phyloP scores from a whole-genome alignment of 108 stramenopile genomes.

The Bacterosira constricta region DNA sequence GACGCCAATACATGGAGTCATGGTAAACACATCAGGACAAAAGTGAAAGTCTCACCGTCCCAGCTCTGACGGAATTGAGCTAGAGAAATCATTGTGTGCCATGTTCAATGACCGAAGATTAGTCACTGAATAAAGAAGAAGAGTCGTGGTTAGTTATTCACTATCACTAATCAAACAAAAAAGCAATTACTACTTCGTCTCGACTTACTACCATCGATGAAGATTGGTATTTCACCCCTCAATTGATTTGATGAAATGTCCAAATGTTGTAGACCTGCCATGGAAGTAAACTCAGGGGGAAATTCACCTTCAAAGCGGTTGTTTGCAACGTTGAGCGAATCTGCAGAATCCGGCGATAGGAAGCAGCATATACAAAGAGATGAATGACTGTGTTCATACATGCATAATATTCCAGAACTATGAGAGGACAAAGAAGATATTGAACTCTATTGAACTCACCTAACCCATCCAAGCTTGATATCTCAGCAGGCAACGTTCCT shows the following conservation, averaged over 20 bases:
- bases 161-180: too few species aligned
- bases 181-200: too few species aligned
- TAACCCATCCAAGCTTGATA: slow-evolving; percentile 43
- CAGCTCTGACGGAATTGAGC: slow-evolving; percentile 62
- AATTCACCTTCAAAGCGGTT: slow-evolving; percentile 38
- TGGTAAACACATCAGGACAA: too few species aligned
- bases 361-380: too few species aligned
- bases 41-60: slow-evolving; percentile 49
- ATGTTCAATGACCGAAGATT: slow-evolving; percentile 54
- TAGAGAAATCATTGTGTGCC: slow-evolving; percentile 51
- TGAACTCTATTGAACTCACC: slow-evolving; percentile 6
- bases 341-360: neutral
- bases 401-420: too few species aligned
- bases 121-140: too few species aligned
- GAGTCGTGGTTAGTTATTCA: too few species aligned
- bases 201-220: slow-evolving; percentile 33
- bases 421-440: neutral
- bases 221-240: slow-evolving; percentile 33
- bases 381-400: too few species aligned
- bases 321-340: slow-evolving; percentile 30
- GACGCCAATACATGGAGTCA: too few species aligned
- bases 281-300: slow-evolving; percentile 23
- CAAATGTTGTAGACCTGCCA: slow-evolving; percentile 26
- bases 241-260: slow-evolving; percentile 42
- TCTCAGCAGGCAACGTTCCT: slow-evolving; percentile 50